Evolutionary conservation across 192 early-diverging fungal species (phyloP), one percentile per base, ranked within the genome.

Genomic region (Entophlyctis luteolus): DNA sequence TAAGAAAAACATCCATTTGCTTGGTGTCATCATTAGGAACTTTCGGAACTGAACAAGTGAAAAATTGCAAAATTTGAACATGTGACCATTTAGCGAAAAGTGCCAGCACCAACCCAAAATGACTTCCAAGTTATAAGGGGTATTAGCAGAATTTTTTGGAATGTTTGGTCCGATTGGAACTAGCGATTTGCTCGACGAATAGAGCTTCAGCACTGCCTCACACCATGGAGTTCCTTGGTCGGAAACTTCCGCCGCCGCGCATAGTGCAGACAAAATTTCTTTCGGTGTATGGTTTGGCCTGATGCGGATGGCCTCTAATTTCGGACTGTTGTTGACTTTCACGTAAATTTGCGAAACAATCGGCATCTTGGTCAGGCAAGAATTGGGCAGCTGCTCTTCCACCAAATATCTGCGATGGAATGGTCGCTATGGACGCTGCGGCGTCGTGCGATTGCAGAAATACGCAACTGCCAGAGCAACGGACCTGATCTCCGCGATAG

Each of bases 91-190:
- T 56, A 33, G 8, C 8, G 4, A 56, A 33, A 56, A 56, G 14
- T 31, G 36, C 10, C 55, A 22, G 12, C 16, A 29, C 58, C n/a
- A 22, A 70, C 68, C 65, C 36, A 53, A 23, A 32, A 54, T 58
- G 4, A 72, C 37, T 18, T 33, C 3, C 28, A 73, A 22, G 20
- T 4, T 12, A 37, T 73, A 73, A 10, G 54, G 55, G 32, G 37
- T 42, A 4, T 39, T 32, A 4, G 35, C 48, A 16, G 59, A 25
- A 35, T 73, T 73, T 45, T 55, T 50, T 18, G 72, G 72, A n/a
- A 73, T 62, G 34, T 68, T 55, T 12, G 72, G 72, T 1, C 72
- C 72, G 54, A 73, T 73, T 16, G 72, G 65, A 68, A 73, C n/a
- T 62, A 73, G 37, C 29, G 35, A 10, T 18, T 59, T 59, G 35